Evolutionary conservation across 208 protist genomes (phyloP).

Genomic region (Wallacemonas rigidus): DNA sequence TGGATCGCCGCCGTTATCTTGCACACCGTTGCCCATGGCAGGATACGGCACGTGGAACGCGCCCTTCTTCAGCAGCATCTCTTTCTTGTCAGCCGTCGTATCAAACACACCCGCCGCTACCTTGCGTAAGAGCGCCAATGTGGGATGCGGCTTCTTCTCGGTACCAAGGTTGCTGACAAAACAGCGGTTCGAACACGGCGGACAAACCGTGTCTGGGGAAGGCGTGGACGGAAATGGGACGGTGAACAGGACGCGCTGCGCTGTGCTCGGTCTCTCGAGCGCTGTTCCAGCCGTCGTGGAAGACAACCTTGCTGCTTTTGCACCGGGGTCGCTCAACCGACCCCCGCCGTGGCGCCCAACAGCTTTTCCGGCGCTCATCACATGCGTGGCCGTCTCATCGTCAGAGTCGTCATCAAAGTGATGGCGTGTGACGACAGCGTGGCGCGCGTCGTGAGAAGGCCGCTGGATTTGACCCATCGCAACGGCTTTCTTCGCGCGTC

Average conservation of each 20-base stretch:
- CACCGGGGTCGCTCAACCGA: neutral
- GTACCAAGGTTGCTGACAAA: constrained; percentile 62
- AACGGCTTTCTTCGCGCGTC: too few relatives aligned
- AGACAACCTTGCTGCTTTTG: neutral
- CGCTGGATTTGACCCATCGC: neutral
- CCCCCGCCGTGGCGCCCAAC: neutral
- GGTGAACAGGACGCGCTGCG: constrained; percentile 27
- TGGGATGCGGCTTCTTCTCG: constrained; percentile 33
- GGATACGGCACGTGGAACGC: constrained; percentile 63
- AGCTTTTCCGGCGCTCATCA: neutral
- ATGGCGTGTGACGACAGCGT: constrained; percentile 5
- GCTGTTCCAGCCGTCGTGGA: neutral
- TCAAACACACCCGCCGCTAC: constrained; percentile 38
- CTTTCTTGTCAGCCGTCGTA: constrained; percentile 9
- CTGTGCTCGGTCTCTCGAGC: constrained; percentile 4
- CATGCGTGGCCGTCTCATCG: constrained; percentile 17
- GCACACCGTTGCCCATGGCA: constrained; percentile 65
- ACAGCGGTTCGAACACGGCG: constrained; percentile 52
- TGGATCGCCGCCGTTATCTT: constrained; percentile 42
- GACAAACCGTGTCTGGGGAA: constrained; percentile 19
- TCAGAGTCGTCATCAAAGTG: constrained; percentile 56
- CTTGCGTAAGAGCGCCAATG: constrained; percentile 36
- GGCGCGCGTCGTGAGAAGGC: neutral
- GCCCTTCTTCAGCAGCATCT: constrained; percentile 50
- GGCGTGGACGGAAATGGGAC: constrained; percentile 68